A percentile compares a stretch with the other conserved stretches of the same genome.
Conservation (phyloP, 2,329 filamentous ascomycete species). For the Lomentospora prolificans region DNA sequence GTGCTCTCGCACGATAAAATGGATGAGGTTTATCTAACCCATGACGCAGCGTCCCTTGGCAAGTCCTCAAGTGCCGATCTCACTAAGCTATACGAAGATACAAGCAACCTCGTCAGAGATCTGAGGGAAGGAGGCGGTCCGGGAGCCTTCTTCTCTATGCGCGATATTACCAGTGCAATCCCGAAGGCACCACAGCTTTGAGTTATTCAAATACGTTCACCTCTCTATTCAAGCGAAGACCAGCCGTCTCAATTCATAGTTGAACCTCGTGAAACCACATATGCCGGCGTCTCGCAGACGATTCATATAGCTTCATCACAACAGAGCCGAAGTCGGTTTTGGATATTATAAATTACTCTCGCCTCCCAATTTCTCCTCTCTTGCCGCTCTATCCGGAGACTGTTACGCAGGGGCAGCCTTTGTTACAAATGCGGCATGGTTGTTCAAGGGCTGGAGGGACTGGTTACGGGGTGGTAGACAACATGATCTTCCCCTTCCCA, state of each 20-base stretch:
- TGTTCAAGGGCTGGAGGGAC: not conserved
- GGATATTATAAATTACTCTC: not conserved
- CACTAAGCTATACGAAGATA: constrained; percentile 79
- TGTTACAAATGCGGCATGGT: not conserved
- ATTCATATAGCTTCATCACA: not conserved
- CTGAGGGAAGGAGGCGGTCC: constrained; percentile 69
- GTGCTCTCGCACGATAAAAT: constrained; percentile 20
- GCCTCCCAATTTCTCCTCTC: not conserved
- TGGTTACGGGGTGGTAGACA: not conserved
- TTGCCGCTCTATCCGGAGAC: not conserved
- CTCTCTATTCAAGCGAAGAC: too few species aligned
- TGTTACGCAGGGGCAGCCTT: not conserved
- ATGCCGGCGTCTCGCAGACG: not conserved
- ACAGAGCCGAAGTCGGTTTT: not conserved
- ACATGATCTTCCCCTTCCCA: too few species aligned
- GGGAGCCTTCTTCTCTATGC: constrained; percentile 67
- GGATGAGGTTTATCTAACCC: constrained; percentile 13
- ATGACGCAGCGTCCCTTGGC: constrained; percentile 64
- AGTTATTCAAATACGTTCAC: too few species aligned
- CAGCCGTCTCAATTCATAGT: too few species aligned
- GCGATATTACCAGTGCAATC: constrained; percentile 34
- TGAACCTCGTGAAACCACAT: too few species aligned
- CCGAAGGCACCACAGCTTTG: constrained; percentile 26
- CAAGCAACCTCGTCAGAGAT: constrained; percentile 74
- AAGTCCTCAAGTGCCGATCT: constrained; percentile 81